Conservation (phyloP, 106 monocot genomes). For the Posidonia australis region DNA sequence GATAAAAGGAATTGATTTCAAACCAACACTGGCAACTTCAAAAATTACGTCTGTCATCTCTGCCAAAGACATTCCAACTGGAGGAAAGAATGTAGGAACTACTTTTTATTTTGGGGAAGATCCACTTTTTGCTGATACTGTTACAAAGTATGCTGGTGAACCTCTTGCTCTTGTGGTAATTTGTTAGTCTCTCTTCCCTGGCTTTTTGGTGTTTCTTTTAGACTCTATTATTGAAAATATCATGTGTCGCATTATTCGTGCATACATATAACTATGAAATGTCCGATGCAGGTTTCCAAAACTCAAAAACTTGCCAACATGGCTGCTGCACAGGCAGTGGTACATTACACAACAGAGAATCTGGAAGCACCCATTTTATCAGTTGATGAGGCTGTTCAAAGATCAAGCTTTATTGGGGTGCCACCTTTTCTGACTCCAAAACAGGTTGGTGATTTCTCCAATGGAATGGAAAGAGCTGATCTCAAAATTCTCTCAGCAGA, state of each 20-base stretch:
- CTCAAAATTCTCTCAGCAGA: slow-evolving; percentile 62
- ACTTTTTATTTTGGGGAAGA: slow-evolving; percentile 35
- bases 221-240: no score
- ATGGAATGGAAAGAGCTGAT: slow-evolving; percentile 76
- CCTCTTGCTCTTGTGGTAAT: slow-evolving; percentile 79
- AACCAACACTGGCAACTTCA: slow-evolving; percentile 25
- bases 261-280: not conserved
- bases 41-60: slow-evolving; percentile 36
- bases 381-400: slow-evolving; percentile 66
- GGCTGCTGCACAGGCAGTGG: slow-evolving; percentile 40
- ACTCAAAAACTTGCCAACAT: slow-evolving; percentile 55
- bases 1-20: slow-evolving; percentile 45
- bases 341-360: slow-evolving; percentile 33
- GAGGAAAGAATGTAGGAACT: slow-evolving; percentile 51
- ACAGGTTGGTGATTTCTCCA: slow-evolving; percentile 50
- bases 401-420: slow-evolving; percentile 50
- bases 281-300: slow-evolving; percentile 40
- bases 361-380: slow-evolving; percentile 48
- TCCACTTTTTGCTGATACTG: slow-evolving; percentile 43
- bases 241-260: no score
- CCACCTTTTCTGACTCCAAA: slow-evolving; percentile 35
- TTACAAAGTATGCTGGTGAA: slow-evolving; percentile 63
- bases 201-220: no score
- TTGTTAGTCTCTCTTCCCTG: no score
- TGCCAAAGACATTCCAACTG: slow-evolving; percentile 52